Percentiles rank a stretch among this genome's conserved stretches.
phyloP scores from a whole-genome alignment of 2,329 filamentous ascomycete genomes.

The Botrytis tulipae region DNA sequence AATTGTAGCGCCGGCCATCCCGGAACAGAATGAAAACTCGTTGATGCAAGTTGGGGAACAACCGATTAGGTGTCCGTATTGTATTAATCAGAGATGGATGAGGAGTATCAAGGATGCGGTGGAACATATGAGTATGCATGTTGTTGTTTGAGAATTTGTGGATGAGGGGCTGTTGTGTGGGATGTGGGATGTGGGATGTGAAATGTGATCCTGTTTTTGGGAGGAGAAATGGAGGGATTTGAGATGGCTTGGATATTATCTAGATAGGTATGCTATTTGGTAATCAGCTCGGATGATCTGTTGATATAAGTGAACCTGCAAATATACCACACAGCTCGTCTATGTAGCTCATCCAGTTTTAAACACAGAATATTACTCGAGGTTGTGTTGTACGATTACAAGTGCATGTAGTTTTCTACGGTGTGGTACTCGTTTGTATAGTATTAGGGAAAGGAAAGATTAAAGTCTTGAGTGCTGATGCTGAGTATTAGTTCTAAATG shows the following conservation, averaged over 20 bases:
- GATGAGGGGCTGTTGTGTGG: neutral
- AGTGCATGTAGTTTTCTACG: neutral
- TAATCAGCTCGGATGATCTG: neutral
- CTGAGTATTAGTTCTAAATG: neutral
- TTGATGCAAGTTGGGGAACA: conserved; percentile 33
- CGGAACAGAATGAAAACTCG: conserved; percentile 26
- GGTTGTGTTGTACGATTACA: neutral
- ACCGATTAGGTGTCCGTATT: conserved; percentile 38
- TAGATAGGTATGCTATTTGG: neutral
- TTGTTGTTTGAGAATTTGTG: conserved; percentile 30
- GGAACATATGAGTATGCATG: conserved; percentile 40
- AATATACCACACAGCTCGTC: neutral
- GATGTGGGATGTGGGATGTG: no score
- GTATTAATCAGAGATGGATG: conserved; percentile 38
- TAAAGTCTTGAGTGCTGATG: neutral
- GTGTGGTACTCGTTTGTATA: neutral
- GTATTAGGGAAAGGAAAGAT: neutral
- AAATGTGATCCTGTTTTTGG: neutral
- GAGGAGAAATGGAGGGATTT: neutral
- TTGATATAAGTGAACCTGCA: neutral
- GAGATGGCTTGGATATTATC: neutral
- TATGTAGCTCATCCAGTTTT: neutral
- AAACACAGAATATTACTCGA: neutral
- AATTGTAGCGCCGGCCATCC: conserved; percentile 33
- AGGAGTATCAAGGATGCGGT: conserved; percentile 38